Conservation (phyloP, 1,139 yeast genomes). For the Geotrichum phurueaensis region DNA sequence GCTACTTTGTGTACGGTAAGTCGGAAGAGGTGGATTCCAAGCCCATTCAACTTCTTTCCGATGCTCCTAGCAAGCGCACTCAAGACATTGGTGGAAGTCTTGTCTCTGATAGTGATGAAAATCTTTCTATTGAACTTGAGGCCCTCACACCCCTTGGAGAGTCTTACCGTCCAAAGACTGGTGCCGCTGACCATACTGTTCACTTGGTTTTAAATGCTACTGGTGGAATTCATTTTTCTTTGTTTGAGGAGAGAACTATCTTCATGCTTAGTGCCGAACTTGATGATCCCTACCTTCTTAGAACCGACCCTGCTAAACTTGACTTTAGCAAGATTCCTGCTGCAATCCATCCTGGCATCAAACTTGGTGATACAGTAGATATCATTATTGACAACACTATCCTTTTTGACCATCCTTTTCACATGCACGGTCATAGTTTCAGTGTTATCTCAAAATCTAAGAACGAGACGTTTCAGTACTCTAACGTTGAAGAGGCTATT, state of each 20-base stretch:
- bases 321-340: constrained; percentile 10
- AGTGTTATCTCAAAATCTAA: constrained; percentile 24
- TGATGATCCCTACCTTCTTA: constrained; percentile 9
- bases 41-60: background rate
- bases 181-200: constrained; percentile 29
- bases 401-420: constrained; percentile 36
- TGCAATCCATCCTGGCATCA: constrained; percentile 26
- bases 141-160: constrained; percentile 11
- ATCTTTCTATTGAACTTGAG: background rate
- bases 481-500: constrained; percentile 30
- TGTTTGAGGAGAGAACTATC: constrained; percentile 24
- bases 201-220: constrained; percentile 30
- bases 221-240: constrained; percentile 32
- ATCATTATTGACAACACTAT: constrained; percentile 33
- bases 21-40: constrained; percentile 10
- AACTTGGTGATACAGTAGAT: constrained; percentile 34
- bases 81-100: constrained; percentile 13
- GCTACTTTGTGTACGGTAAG: constrained; percentile 30
- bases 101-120: background rate
- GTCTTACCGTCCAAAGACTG: constrained; percentile 12
- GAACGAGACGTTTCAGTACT: constrained; percentile 3
- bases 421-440: constrained; percentile 39
- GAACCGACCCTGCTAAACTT: constrained; percentile 10
- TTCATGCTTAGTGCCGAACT: constrained; percentile 6
- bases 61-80: constrained; percentile 1